Evolutionary conservation across 257 asterid genomes (phyloP).

Genomic region (Solanum corneliomulleri): DNA sequence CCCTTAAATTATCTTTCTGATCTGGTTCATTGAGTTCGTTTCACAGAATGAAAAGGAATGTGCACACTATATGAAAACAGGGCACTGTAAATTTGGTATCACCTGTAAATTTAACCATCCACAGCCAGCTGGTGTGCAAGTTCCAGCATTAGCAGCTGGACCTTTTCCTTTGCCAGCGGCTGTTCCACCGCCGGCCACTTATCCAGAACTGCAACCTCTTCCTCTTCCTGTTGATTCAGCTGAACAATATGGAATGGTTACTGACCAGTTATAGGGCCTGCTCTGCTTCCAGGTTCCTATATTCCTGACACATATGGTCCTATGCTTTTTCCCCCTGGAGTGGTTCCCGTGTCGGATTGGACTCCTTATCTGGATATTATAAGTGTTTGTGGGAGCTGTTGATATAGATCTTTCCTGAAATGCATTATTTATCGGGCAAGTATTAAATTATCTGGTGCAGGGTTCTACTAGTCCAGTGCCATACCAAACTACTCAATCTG

Average conservation of each 20-base stretch:
- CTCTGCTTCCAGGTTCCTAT: constrained; percentile 47
- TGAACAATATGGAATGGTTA: constrained; percentile 47
- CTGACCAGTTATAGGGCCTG: constrained; percentile 45
- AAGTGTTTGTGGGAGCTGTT: neutral
- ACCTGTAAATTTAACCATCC: constrained; percentile 81
- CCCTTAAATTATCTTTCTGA: neutral
- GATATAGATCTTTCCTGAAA: neutral
- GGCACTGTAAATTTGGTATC: constrained; percentile 60
- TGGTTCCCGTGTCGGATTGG: constrained; percentile 58
- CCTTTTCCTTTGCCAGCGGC: constrained; percentile 20
- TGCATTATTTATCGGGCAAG: neutral
- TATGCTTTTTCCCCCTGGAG: constrained; percentile 15
- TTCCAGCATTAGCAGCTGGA: constrained; percentile 18
- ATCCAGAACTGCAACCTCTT: constrained; percentile 21
- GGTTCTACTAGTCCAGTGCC: constrained; percentile 38
- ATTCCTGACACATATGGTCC: constrained; percentile 57
- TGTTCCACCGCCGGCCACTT: neutral
- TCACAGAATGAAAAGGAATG: constrained; percentile 75
- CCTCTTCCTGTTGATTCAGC: constrained; percentile 45
- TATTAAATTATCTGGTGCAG: constrained; percentile 14
- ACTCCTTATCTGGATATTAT: constrained; percentile 40
- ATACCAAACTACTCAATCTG: constrained; percentile 4
- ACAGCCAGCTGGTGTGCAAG: constrained; percentile 37
- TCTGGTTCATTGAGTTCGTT: constrained; percentile 8
- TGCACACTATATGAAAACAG: constrained; percentile 52